Conservation (phyloP, 2,329 filamentous ascomycete genomes). For the Phyllosticta citrichinensis region DNA sequence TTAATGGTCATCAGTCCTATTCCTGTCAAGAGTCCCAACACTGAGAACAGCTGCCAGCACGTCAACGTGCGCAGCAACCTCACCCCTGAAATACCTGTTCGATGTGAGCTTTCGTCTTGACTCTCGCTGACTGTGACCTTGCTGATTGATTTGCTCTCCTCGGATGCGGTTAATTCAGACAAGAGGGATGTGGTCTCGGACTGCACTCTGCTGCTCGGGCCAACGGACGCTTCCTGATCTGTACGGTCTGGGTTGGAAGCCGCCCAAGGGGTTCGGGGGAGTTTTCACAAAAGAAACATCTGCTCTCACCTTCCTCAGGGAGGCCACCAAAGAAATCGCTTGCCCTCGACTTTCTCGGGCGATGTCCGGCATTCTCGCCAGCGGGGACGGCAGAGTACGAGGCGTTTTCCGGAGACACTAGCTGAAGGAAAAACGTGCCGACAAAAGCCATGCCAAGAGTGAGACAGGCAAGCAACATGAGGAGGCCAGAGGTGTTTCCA, state of each 20-base stretch:
- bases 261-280: slow-evolving; percentile 1
- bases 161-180: slow-evolving; percentile 36
- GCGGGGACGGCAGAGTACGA: slow-evolving; percentile 48
- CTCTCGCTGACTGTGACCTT: slow-evolving; percentile 44
- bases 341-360: slow-evolving; percentile 37
- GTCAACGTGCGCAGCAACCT: slow-evolving; percentile 60
- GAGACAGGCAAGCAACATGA: slow-evolving; percentile 69
- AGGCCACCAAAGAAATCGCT: slow-evolving; percentile 27
- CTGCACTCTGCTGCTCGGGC: slow-evolving; percentile 29
- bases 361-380: slow-evolving; percentile 35
- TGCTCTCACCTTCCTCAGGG: slow-evolving; percentile 57
- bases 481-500: slow-evolving; percentile 70
- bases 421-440: slow-evolving; percentile 76
- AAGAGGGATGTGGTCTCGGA: slow-evolving; percentile 78
- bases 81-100: slow-evolving; percentile 83
- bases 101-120: slow-evolving; percentile 64
- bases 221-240: slow-evolving; percentile 8
- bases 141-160: slow-evolving; percentile 21
- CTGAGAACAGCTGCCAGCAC: slow-evolving; percentile 83
- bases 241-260: slow-evolving; percentile 4
- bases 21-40: slow-evolving; percentile 85
- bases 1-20: slow-evolving; percentile 99
- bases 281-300: slow-evolving; percentile 5
- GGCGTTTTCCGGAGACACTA: slow-evolving; percentile 48
- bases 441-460: slow-evolving; percentile 66